Evolutionary conservation across 2,329 filamentous ascomycete species (phyloP).

Genomic region (Ilyonectria mors-panacis): DNA sequence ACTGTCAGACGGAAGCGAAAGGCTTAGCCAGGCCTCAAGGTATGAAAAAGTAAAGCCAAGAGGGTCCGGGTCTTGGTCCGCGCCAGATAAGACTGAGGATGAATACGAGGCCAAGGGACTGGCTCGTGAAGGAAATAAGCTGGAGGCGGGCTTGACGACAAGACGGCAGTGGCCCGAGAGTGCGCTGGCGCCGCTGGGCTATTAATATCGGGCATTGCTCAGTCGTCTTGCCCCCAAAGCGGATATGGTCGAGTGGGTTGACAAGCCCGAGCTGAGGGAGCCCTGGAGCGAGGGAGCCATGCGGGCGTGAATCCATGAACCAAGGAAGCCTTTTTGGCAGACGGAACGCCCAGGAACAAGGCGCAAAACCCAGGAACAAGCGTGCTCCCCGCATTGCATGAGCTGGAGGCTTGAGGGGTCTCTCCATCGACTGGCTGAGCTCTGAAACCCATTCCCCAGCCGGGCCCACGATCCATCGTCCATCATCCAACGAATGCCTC

Average conservation of each 20-base stretch:
- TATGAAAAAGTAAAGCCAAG: constrained; percentile 23
- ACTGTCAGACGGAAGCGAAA: constrained; percentile 9
- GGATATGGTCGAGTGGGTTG: not conserved
- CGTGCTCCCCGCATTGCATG: constrained; percentile 10
- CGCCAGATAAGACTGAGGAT: constrained; percentile 1
- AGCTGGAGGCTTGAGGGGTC: not conserved
- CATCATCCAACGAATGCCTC: constrained; percentile 35
- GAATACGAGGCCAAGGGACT: constrained; percentile 7
- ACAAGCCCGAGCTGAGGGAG: not conserved
- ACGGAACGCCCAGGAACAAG: constrained; percentile 1
- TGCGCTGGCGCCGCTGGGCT: constrained; percentile 2
- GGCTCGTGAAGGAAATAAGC: constrained; percentile 8
- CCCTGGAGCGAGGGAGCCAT: not conserved
- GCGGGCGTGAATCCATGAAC: constrained; percentile 19
- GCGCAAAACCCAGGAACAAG: constrained; percentile 13
- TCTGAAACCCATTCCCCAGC: constrained; percentile 24
- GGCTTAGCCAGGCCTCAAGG: constrained; percentile 17
- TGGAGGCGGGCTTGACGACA: not conserved
- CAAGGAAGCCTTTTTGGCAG: not conserved
- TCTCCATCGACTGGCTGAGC: not conserved
- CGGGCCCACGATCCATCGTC: constrained; percentile 22
- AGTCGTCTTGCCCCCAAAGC: not conserved
- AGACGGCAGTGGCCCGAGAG: constrained; percentile 7
- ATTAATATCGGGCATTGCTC: constrained; percentile 20
- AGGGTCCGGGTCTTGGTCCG: constrained; percentile 10